Conservation (phyloP, 768 basidiomycete genomes). For the Russula brevipes region DNA sequence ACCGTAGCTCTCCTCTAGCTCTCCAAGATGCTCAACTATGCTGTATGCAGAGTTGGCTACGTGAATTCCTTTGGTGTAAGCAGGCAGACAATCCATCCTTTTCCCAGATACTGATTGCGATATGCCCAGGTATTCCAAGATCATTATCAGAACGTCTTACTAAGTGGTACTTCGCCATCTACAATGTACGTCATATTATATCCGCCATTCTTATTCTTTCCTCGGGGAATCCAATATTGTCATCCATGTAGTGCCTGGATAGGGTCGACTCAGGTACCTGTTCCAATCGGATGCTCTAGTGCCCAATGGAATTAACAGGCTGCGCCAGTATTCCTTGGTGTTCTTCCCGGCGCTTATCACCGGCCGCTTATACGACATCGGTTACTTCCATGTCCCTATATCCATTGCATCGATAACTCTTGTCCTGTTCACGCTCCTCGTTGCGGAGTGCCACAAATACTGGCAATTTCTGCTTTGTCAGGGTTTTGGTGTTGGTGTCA, state of each 20-base stretch:
- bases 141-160: constrained; percentile 55
- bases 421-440: constrained; percentile 55
- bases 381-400: constrained; percentile 53
- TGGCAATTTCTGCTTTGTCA: constrained; percentile 80
- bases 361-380: constrained; percentile 71
- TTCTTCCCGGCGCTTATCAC: constrained; percentile 58
- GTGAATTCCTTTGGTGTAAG: constrained; percentile 73
- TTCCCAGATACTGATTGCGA: not conserved
- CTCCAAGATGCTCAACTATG: not conserved
- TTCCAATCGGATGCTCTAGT: not conserved
- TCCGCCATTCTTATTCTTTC: not conserved
- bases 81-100: constrained; percentile 9
- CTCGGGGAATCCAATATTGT: not conserved
- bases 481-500: constrained; percentile 59
- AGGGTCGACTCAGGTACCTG: constrained; percentile 61
- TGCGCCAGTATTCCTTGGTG: constrained; percentile 50
- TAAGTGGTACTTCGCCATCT: constrained; percentile 50
- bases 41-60: constrained; percentile 49
- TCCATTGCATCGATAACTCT: constrained; percentile 45
- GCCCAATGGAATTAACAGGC: not conserved
- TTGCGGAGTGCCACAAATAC: constrained; percentile 63
- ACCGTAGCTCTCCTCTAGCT: not conserved
- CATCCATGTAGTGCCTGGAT: constrained; percentile 61
- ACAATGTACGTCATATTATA: constrained; percentile 44
- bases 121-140: constrained; percentile 58